Base-by-base conservation (phyloP, 257 asterid species). In the Petrea volubilis region DNA sequence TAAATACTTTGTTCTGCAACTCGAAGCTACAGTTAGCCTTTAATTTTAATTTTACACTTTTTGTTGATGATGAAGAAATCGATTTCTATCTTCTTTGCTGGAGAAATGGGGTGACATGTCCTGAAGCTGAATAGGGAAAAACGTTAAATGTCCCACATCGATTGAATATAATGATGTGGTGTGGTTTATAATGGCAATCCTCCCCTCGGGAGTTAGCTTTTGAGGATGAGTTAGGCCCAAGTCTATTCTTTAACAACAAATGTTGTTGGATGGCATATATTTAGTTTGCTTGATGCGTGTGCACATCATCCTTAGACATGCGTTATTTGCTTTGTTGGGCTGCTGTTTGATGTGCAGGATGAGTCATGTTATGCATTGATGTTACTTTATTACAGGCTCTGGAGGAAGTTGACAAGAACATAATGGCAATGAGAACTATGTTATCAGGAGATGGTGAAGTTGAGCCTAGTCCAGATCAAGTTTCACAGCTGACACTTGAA, bases 331-430 rank as follows among this genome's bases (percentile, higher is more conserved):
- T 23, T 63, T 41, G 51, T 77, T 66, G 57, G 49, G 27, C 36
- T 55, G 27, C 24, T 21, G 18, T 60, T 76, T 64, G 57, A 68
- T 46, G 50, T 41, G 40, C 61, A 21, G n/a, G 61, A 68, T 68
- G 38, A 53, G 23, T 67, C 44, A 33, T 60, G 65, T 44, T 44
- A 41, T 68, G 76, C 29, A 36, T 43, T 46, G n/a, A n/a, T 53
- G 66, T 72, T 34, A 29, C 68, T 77, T 38, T 57, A 43, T 46
- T 62, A 51, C 79, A 95, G 99, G 97, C 96, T 61, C 77, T 92
- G 84, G 98, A 95, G 85, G 99, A 95, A 79, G 99, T 90, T 72
- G 99, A 95, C 86, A 95, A 91, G 87, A 95, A 95, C 81, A 80
- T 92, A 44, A 72, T 77, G 80, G 21, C 93, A 38, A 88, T 95